Conservation (phyloP, 192 early-diverging fungal species). For the Phlyctochytrium bullatum region DNA sequence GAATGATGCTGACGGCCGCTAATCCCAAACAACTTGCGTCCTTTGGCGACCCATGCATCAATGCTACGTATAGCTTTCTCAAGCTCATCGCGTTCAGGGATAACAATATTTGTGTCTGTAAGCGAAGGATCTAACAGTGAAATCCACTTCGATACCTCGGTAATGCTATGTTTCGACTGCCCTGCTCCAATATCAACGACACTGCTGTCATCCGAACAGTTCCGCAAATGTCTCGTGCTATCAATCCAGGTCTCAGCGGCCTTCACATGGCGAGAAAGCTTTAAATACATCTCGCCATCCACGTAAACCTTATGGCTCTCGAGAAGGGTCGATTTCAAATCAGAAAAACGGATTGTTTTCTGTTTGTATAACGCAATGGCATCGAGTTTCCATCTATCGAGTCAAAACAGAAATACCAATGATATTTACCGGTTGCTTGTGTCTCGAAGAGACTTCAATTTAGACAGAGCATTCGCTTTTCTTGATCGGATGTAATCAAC, state of each 20-base stretch:
- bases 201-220: background rate
- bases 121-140: too few species aligned
- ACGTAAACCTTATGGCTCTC: background rate
- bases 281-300: conserved; percentile 1
- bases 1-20: too few species aligned
- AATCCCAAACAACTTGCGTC: conserved; percentile 8
- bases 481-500: too few species aligned
- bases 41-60: conserved; percentile 25
- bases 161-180: background rate
- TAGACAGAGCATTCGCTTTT: too few species aligned
- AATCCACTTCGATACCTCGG: background rate
- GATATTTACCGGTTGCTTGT: too few species aligned
- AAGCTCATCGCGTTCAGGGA: conserved; percentile 18
- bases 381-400: conserved; percentile 21
- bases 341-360: conserved; percentile 3
- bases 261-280: background rate
- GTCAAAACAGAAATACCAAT: too few species aligned
- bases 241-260: conserved; percentile 8
- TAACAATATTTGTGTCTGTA: too few species aligned
- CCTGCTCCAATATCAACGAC: background rate
- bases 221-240: conserved; percentile 12
- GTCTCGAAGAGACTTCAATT: too few species aligned
- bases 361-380: conserved; percentile 14
- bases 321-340: background rate
- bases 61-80: conserved; percentile 19